These are phyloP conservation scores for Phlebiopsis flavidoalba DNA, from an alignment of 768 basidiomycete genomes.

Conservation along the genomic window DNA sequence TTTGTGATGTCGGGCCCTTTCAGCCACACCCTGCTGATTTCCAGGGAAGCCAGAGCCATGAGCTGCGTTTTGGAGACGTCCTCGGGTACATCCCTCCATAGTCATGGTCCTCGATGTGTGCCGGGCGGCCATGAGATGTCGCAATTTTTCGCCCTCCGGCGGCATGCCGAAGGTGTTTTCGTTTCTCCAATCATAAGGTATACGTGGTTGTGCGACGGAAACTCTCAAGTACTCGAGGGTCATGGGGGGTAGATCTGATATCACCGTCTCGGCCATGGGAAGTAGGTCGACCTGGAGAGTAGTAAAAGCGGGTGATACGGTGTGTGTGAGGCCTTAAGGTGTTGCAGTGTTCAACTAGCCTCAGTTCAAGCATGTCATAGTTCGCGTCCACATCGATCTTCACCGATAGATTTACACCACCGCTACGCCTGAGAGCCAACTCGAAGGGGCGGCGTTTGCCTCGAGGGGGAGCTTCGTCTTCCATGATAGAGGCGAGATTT, in stretches of 20 bases:
- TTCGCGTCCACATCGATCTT: background rate
- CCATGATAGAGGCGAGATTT: constrained; percentile 7
- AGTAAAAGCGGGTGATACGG: background rate
- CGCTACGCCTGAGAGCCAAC: constrained; percentile 9
- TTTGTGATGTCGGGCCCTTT: too few relatives aligned
- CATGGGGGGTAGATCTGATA: background rate
- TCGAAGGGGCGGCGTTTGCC: constrained; percentile 9
- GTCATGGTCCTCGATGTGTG: background rate
- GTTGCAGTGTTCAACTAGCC: background rate
- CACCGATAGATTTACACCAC: background rate
- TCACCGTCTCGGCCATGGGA: background rate
- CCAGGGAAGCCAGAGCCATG: background rate
- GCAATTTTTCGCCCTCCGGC: background rate
- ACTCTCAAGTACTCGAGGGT: background rate
- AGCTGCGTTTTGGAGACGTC: background rate
- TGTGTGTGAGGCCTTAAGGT: background rate
- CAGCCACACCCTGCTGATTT: background rate
- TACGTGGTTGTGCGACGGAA: background rate
- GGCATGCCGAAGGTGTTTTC: background rate
- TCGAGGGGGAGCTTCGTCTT: constrained; percentile 6
- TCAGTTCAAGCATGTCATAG: background rate
- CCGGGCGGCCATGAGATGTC: background rate
- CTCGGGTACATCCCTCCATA: background rate
- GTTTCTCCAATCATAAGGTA: background rate
- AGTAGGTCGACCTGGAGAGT: background rate